These are phyloP conservation scores for Aspergillus novofumigatus DNA, from an alignment of 2,329 filamentous ascomycete species.

Conservation along the genomic window DNA sequence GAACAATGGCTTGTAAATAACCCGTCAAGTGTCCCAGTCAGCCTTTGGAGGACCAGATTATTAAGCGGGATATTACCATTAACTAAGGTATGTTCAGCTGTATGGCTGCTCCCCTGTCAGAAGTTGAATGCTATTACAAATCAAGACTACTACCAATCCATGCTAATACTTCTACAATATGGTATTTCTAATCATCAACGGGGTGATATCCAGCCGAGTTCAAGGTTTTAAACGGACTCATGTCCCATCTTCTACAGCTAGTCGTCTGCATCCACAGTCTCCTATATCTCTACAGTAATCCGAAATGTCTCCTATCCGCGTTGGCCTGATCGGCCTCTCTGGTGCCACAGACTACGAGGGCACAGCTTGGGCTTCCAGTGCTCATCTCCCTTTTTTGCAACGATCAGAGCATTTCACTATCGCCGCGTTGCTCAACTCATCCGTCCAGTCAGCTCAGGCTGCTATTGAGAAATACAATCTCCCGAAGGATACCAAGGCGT, in stretches of 20 bases:
- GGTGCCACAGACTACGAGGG: slow-evolving; percentile 4
- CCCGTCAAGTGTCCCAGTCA: no score
- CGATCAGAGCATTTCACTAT: slow-evolving; percentile 5
- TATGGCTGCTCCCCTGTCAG: no score
- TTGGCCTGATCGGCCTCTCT: slow-evolving; percentile 10
- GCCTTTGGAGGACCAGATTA: no score
- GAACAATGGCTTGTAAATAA: no score
- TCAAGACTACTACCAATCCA: no score
- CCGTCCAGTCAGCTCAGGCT: slow-evolving; percentile 3
- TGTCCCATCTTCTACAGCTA: no score
- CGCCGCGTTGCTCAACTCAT: slow-evolving; percentile 10
- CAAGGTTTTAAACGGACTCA: no score
- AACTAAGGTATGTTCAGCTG: no score
- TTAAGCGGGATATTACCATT: no score
- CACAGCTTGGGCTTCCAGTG: slow-evolving; percentile 6
- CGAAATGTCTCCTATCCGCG: slow-evolving; percentile 11
- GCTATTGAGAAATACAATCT: slow-evolving; percentile 38
- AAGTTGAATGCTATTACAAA: no score
- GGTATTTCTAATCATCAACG: not conserved
- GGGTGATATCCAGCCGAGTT: not conserved
- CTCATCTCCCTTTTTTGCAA: slow-evolving; percentile 9
- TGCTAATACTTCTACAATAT: not conserved
- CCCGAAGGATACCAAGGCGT: slow-evolving; percentile 41
- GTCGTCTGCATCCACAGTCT: no score
- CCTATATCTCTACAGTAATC: not conserved